These are phyloP conservation scores for Boletus fagicola DNA, from an alignment of 768 basidiomycete genomes.

Conservation along the genomic window DNA sequence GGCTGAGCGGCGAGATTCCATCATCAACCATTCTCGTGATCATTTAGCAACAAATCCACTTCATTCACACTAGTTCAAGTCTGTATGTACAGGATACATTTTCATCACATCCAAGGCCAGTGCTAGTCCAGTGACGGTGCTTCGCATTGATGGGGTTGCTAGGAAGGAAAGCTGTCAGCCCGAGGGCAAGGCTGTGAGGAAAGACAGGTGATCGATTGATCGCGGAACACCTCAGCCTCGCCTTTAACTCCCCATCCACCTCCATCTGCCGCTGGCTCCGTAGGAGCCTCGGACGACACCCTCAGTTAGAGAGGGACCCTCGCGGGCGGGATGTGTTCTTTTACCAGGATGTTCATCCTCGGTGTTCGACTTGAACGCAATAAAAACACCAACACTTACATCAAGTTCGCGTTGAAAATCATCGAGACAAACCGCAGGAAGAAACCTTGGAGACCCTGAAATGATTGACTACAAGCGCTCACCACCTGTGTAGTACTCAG, in stretches of 20 bases:
- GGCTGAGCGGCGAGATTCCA: slow-evolving; percentile 1
- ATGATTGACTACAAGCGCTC: neutral
- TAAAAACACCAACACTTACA: slow-evolving; percentile 30
- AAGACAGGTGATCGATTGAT: neutral
- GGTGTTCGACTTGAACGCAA: slow-evolving; percentile 37
- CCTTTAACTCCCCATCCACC: slow-evolving; percentile 80
- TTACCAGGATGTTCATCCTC: slow-evolving; percentile 89
- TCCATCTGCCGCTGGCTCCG: slow-evolving; percentile 46
- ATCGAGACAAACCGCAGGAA: neutral
- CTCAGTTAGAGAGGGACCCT: slow-evolving; percentile 34
- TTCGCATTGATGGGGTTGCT: slow-evolving; percentile 3
- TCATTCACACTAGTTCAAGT: neutral
- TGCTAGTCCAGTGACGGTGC: neutral
- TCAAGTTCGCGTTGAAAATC: neutral
- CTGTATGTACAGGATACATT: neutral
- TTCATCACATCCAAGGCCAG: neutral
- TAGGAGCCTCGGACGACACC: slow-evolving; percentile 31
- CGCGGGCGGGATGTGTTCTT: slow-evolving; percentile 65
- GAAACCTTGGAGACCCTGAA: neutral
- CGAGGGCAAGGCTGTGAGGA: neutral
- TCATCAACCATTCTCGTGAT: neutral
- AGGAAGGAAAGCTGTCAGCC: slow-evolving; percentile 3
- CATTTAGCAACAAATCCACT: neutral
- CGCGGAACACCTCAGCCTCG: slow-evolving; percentile 70
- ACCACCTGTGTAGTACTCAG: slow-evolving; percentile 2